Evolutionary conservation across 2,329 filamentous ascomycete genomes (phyloP), one percentile per base, ranked within the genome.

Genomic region (Colletotrichum viniferum): DNA sequence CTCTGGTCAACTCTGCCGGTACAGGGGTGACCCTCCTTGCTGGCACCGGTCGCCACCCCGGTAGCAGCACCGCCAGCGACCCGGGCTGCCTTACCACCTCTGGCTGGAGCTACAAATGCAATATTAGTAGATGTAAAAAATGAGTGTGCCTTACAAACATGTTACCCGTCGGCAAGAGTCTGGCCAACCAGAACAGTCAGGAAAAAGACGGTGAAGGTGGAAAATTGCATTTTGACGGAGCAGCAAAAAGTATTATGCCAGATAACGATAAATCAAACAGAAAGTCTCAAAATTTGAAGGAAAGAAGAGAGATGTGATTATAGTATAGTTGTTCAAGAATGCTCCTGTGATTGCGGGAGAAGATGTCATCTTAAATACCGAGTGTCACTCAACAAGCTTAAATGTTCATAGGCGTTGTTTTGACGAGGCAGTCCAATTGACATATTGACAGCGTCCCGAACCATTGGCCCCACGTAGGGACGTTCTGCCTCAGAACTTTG

Each of bases 391-490:
- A 4, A 3, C n/a, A 52, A 52, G 43, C n/a, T 52, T 13, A 13
- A 52, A 52, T 52, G n/a, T 4, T 52, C 10, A 13, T 5, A n/a
- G 4, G 43, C 4, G 1, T 21, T 52, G 1, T 13, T 21, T 52
- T 13, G 6, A 21, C 12, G 10, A 52, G 43, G n/a, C 6, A 21
- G n/a, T 21, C 43, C 43, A 21, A n/a, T 52, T 21, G 43, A 52
- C 10, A 52, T 7, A 21, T 21, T 7, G 43, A 3, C 43, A 52
- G n/a, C 43, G 10, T 52, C 3, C 10, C 5, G 10, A 21, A 21
- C 0, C 6, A 13, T 13, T 52, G n/a, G 43, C 5, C 3, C 2
- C 4, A 21, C 5, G 6, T 1, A 52, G 18, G 5, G 3, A 48
- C 9, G n/a, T 21, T 21, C 1, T 52, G 43, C 2, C n/a, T 21